Evolutionary conservation across 306 rosid species (phyloP), one percentile per base, ranked within the genome.

Genomic region (Glycyrrhiza uralensis): DNA sequence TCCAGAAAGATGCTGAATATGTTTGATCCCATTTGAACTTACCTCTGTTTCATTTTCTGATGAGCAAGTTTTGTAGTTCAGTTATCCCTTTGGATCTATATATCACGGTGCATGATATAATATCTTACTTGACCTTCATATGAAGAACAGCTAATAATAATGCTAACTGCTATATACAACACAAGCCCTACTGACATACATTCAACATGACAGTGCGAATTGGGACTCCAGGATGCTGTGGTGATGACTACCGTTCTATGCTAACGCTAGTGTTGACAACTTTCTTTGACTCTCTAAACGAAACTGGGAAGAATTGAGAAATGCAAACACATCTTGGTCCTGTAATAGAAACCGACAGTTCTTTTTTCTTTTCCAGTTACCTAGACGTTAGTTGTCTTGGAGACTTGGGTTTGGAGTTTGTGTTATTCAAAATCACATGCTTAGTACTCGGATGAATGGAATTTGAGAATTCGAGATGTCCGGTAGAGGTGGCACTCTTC

Each of bases 1-100:
- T 66, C 49, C 32, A 35, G 71, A 67, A 66, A 39, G 60, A 80
- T 51, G 38, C 46, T 68, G 39, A 14, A 59, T 67, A 29, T 70
- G 29, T 24, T 45, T 23, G 29, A 69, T 79, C 44, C 6, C 60
- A 30, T 74, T 59, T 23, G 42, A 50, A 42, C 12, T 35, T 69
- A 41, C 38, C 39, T 72, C 14, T 29, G 51, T 47, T 58, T 12
- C 17, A 13, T 58, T 20, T 72, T 30, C 12, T 65, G 28, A 33
- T 26, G 29, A 39, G 13, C 38, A 20, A 49, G 47, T 15, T 39
- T 11, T 74, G 67, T 52, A 45, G 52, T 42, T 66, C 30, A 35
- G 17, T 55, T 72, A 52, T 44, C 5, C 3, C 7, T n/a, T n/a
- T 44, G 32, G 51, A 52, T 51, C 39, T 26, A 23, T 57, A 47